These are phyloP conservation scores for Saccharomyces eubayanus DNA, from an alignment of 805 yeast species.

Conservation along the genomic window DNA sequence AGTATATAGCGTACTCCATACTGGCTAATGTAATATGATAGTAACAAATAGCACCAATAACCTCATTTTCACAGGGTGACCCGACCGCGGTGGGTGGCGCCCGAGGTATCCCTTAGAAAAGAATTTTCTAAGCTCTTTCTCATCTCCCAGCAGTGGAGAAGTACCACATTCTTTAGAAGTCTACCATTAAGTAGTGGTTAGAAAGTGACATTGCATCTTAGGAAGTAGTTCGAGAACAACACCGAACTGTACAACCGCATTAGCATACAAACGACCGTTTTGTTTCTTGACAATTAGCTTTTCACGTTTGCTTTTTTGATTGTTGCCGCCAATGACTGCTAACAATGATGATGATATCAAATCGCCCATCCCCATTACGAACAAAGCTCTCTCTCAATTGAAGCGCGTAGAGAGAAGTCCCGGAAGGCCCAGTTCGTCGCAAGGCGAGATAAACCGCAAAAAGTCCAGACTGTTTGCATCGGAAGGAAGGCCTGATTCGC, in stretches of 20 bases:
- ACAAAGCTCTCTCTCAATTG: slow-evolving; percentile 12
- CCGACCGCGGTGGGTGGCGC: not conserved
- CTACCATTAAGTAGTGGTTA: not conserved
- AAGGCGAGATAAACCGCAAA: not conserved
- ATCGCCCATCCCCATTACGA: slow-evolving; percentile 24
- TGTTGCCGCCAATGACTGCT: not conserved
- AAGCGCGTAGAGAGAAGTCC: slow-evolving; percentile 2
- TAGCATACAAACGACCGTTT: not conserved
- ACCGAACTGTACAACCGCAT: not conserved
- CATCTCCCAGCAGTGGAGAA: not conserved
- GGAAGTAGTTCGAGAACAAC: not conserved
- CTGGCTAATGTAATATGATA: not conserved
- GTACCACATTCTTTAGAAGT: not conserved
- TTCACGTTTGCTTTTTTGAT: not conserved
- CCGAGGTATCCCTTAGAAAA: not conserved
- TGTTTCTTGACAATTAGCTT: not conserved
- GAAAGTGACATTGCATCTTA: not conserved
- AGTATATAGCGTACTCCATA: not conserved
- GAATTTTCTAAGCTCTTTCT: not conserved
- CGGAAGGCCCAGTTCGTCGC: not conserved
- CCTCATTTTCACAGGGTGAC: not conserved
- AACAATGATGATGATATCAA: slow-evolving; percentile 12
- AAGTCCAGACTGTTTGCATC: not conserved
- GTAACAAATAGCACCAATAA: not conserved
- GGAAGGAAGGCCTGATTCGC: not conserved